Evolutionary conservation across 2,329 filamentous ascomycete genomes (phyloP), one percentile per base, ranked within the genome.

Genomic region (Penicillium sp.): DNA sequence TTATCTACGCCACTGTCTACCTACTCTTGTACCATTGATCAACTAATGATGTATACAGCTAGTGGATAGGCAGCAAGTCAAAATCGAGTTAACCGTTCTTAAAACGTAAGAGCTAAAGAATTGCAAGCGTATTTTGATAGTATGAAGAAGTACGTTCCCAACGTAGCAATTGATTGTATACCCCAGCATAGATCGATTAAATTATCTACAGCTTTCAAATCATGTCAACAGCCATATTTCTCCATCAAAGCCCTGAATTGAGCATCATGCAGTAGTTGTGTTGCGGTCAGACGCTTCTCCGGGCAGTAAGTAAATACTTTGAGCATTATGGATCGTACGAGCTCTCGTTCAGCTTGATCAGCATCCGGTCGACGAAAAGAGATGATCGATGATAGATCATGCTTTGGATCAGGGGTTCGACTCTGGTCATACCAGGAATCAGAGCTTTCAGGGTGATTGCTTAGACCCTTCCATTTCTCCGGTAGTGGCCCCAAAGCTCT

Each of bases 381-480:
- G 10, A 32, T 32, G 20, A 11, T 39, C 5, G 32, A 33, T 22
- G 41, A 36, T 35, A 50, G 47, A 6, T 25, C 17, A 25, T 35
- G 1, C 0, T 39, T 10, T n/a, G n/a, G 42, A 39, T 44, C 20
- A 22, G 44, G 35, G 7, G 23, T 38, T 45, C 34, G 26, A 25
- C 28, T 6, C 37, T 52, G 50, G 38, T 58, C 51, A 48, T 59
- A 59, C 52, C 51, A 60, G 18, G 28, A 51, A 47, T 55, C 48
- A 37, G 39, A 32, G 16, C 35, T 33, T 15, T 13, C 32, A 1
- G 41, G 12, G 10, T 44, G 14, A 30, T 1, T 40, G 26, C 48
- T 55, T 14, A 27, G 38, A 6, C 47, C 50, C 30, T 52, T 53
- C 50, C 45, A 54, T 13, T 51, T 6, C 45, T 51, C 31, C 25